A percentile compares a stretch with the other conserved stretches of the same genome.
Conservation (phyloP, 2,329 filamentous ascomycete genomes). For the Botrytis medusae region DNA sequence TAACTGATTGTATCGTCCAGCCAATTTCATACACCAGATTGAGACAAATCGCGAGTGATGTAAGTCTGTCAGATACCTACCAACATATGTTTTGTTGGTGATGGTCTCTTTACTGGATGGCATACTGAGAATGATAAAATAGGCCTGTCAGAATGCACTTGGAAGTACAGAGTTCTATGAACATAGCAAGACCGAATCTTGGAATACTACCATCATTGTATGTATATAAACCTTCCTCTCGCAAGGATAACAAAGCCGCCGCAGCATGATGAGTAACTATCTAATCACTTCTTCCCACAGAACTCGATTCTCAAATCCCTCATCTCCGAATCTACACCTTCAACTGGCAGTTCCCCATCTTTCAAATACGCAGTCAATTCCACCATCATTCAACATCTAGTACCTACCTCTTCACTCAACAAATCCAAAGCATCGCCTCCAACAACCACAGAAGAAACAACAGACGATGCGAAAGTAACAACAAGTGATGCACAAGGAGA, state of each 20-base stretch:
- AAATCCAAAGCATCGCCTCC: constrained; percentile 49
- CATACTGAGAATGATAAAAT: constrained; percentile 7
- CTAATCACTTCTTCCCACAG: constrained; percentile 43
- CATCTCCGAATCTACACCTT: constrained; percentile 70
- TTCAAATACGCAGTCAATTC: constrained; percentile 98
- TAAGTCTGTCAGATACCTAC: constrained; percentile 44
- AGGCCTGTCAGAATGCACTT: constrained; percentile 84
- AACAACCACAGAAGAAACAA: constrained; percentile 38
- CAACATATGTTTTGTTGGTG: background rate
- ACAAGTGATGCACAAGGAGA: constrained; percentile 50
- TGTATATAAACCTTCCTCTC: constrained; percentile 39
- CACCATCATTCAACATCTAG: constrained; percentile 94
- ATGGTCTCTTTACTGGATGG: background rate
- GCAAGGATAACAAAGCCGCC: background rate
- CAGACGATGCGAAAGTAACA: constrained; percentile 51
- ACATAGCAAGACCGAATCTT: constrained; percentile 77
- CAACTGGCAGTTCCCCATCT: constrained; percentile 54
- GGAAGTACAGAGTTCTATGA: constrained; percentile 77
- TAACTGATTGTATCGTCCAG: constrained; percentile 45
- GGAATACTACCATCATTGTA: constrained; percentile 95
- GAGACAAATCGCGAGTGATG: constrained; percentile 82
- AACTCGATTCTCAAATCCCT: constrained; percentile 75
- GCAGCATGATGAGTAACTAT: constrained; percentile 18
- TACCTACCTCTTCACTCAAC: constrained; percentile 64
- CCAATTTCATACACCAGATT: constrained; percentile 75